Percentiles rank a stretch among this genome's conserved stretches.
These are phyloP conservation scores for Claviceps digitariae DNA, from an alignment of 2,329 filamentous ascomycete genomes.

Conservation along the genomic window DNA sequence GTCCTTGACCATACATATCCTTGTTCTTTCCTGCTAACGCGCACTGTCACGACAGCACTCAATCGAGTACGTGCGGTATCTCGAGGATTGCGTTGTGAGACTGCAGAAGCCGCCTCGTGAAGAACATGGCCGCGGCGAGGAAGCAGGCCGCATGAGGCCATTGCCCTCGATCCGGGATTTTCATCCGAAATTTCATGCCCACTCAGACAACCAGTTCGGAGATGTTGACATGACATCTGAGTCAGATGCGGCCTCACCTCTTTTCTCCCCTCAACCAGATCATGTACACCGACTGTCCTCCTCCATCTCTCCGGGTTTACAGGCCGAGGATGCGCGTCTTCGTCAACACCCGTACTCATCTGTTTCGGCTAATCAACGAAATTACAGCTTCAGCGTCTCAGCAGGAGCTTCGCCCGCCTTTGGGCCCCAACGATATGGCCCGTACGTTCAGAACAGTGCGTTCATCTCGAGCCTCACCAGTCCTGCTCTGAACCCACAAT, in stretches of 20 bases:
- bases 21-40: neutral
- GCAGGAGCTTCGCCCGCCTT: slow-evolving; percentile 43
- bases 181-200: slow-evolving; percentile 27
- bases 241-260: slow-evolving; percentile 35
- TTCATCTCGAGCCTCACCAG: slow-evolving; percentile 44
- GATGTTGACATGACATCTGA: slow-evolving; percentile 49
- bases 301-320: slow-evolving; percentile 38
- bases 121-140: slow-evolving; percentile 11
- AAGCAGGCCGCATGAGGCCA: slow-evolving; percentile 16
- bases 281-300: slow-evolving; percentile 24
- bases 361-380: slow-evolving; percentile 35
- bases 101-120: slow-evolving; percentile 49
- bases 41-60: slow-evolving; percentile 63
- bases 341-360: slow-evolving; percentile 42
- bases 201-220: slow-evolving; percentile 14
- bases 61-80: slow-evolving; percentile 90
- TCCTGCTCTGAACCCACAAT: slow-evolving; percentile 40
- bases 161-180: slow-evolving; percentile 26
- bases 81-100: slow-evolving; percentile 75
- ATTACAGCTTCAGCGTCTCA: slow-evolving; percentile 36
- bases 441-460: slow-evolving; percentile 26
- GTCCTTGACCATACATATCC: neutral
- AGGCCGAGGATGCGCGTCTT: slow-evolving; percentile 28
- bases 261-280: slow-evolving; percentile 22
- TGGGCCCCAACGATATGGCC: slow-evolving; percentile 29